These are phyloP conservation scores for Neurospora sp. DNA, from an alignment of 495 filamentous ascomycete genomes.

Conservation along the genomic window DNA sequence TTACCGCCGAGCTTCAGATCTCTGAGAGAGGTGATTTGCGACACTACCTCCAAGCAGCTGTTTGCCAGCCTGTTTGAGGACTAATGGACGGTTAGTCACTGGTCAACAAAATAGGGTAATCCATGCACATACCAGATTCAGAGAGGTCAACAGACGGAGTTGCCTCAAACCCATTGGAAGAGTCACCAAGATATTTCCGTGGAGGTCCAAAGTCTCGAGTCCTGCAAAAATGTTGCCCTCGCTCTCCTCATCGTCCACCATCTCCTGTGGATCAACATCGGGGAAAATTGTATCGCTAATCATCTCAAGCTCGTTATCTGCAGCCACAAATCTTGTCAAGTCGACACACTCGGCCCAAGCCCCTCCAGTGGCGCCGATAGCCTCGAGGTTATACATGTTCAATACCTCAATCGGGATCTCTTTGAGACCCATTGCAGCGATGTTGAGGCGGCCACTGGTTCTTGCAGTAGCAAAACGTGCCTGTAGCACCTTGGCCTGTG, in stretches of 20 bases:
- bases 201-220: constrained; percentile 72
- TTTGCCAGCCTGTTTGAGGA: constrained; percentile 72
- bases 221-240: constrained; percentile 72
- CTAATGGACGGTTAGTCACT: constrained; percentile 25
- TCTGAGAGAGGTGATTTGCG: constrained; percentile 55
- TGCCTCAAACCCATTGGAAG: constrained; percentile 69
- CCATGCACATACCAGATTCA: constrained; percentile 63
- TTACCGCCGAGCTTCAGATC: constrained; percentile 82
- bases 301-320: constrained; percentile 79
- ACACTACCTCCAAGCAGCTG: constrained; percentile 58
- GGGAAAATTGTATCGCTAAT: constrained; percentile 69
- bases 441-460: constrained; percentile 75
- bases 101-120: neutral
- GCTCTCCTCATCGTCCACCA: constrained; percentile 50
- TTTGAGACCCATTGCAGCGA: constrained; percentile 72
- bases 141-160: constrained; percentile 57
- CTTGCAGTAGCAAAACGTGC: constrained; percentile 69
- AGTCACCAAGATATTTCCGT: constrained; percentile 64
- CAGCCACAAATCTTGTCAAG: constrained; percentile 75
- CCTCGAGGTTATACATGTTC: constrained; percentile 77
- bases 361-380: constrained; percentile 38
- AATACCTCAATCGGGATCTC: constrained; percentile 76
- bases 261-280: constrained; percentile 48
- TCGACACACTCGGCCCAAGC: constrained; percentile 94
- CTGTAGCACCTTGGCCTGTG: constrained; percentile 53